Base-by-base conservation (phyloP, 2,329 filamentous ascomycete species). In the Aureobasidium sp. region DNA sequence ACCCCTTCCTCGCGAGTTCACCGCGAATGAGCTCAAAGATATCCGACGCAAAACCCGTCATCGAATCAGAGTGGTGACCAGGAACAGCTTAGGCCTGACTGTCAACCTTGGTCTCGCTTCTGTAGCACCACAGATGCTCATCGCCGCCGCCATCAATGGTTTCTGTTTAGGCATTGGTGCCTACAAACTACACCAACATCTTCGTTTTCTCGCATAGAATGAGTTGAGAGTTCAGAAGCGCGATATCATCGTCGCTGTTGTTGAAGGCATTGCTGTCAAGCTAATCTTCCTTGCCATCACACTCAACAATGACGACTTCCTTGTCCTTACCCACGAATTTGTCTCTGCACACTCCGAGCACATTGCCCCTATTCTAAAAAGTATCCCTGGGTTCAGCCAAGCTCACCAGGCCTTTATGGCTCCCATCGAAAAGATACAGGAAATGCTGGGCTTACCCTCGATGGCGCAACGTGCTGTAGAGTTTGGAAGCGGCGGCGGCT, bases 41-140 rank as follows among this genome's bases (percentile, higher is more conserved):
- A 44, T 60, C 9, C 29, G 57, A 42, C 57, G 57, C 36, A 60
- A 60, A 29, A 60, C 57, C 29, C 45, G 57, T 3, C 57, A 60
- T 27, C 37, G 47, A 3, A 60, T 60, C 36, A 41, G 57, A 42
- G 47, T 60, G 11, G 47, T 60, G 15, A 60, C 57, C 11, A 37
- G 57, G 7, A 60, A 50, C 11, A 50, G 45, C 21, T 11, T 60
- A 9, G 57, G 57, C 13, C 16, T 60, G 36, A 44, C 47, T 3
- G 36, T 52, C 16, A 52, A 36, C 16, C 57, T 60, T 6, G 57
- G 45, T 11, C 57, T 60, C 21, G 50, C 57, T 27, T 50, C 45
- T 13, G 57, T 60, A 9, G 57, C 57, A 21, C 57, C 57, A 16
- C 57, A 60, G 29, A 50, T 60, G 57, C 57, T 60, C 37, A 60